These are phyloP conservation scores for Saccharum officinarum DNA, from an alignment of 176 grass and related monocot species.

Conservation along the genomic window DNA sequence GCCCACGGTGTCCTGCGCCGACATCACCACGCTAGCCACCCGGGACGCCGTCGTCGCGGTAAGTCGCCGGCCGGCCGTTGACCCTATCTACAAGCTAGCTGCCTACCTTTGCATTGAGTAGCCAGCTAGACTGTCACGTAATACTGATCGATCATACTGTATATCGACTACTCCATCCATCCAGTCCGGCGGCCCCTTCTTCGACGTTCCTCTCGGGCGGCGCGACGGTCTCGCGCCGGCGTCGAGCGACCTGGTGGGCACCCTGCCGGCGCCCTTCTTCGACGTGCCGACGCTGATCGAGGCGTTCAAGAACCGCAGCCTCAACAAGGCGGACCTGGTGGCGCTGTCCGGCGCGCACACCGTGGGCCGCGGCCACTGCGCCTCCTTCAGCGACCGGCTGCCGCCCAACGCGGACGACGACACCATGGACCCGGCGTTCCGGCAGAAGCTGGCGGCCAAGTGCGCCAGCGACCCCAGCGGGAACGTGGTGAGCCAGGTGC, in stretches of 20 bases:
- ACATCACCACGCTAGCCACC: constrained; percentile 30
- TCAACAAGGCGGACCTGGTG: constrained; percentile 37
- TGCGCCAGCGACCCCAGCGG: not conserved
- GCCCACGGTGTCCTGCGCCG: constrained; percentile 47
- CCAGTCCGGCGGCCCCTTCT: constrained; percentile 30
- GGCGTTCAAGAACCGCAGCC: constrained; percentile 21
- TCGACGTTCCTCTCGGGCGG: constrained; percentile 36
- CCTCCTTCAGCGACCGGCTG: constrained; percentile 12
- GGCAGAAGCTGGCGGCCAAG: not conserved
- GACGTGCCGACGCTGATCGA: constrained; percentile 2
- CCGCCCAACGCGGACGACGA: not conserved
- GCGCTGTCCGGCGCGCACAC: constrained; percentile 55
- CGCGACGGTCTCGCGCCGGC: constrained; percentile 31
- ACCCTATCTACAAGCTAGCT: too few species aligned
- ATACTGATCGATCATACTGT: too few species aligned
- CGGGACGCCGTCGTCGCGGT: constrained; percentile 41
- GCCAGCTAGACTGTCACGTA: too few species aligned
- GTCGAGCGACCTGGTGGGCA: not conserved
- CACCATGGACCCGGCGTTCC: constrained; percentile 27
- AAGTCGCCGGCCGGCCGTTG: too few species aligned
- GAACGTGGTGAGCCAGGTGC: not conserved
- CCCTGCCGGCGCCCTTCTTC: constrained; percentile 29
- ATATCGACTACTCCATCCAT: too few species aligned
- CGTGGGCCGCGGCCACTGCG: constrained; percentile 36
- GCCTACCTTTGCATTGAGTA: too few species aligned